Base-by-base conservation (phyloP, 495 filamentous ascomycete genomes). In the Delitschia confertaspora region DNA sequence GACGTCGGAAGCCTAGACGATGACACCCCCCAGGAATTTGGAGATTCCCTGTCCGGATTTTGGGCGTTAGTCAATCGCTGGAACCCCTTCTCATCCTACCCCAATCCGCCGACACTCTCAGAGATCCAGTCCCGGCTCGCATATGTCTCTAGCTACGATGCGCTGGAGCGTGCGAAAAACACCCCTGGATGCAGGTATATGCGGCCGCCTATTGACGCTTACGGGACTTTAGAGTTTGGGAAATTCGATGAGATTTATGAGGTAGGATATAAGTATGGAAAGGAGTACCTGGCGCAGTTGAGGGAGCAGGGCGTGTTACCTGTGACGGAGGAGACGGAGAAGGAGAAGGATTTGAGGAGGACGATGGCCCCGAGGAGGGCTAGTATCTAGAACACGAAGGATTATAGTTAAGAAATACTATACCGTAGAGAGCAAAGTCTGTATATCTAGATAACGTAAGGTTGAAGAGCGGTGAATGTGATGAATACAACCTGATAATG, bases 221-320 rank as follows among this genome's bases (percentile, higher is more conserved):
- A 93, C 45, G 91, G 88, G 0, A 99, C 91, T 6, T 64, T 99
- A 38, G 93, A 96, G 32, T 99, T 99, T 68, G 83, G 75, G 39
- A 95, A 88, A 61, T 96, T 99, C 63, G 88, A 94, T 47, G 91
- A 96, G 68, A 95, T 99, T 45, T 94, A 89, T 57, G 69, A 79
- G 54, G 70, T 95, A 2, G 93, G 91, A 3, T 95, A 93, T 60
- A 66, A 73, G 23, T 96, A 79, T 65, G 91, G 88, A 13, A 82
- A 79, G 61, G 71, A 81, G 43, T 93, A 78, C 63, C 61, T 98
- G 30, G 75, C 72, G 21, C 69, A 77, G 42, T 59, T 95, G 51
- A 78, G 75, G 57, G 82, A 82, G 29, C 68, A 89, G 58, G 91
- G 88, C 0, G 69, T 80, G 18, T 60, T 94, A 44, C 78, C 78